Conservation (phyloP, 129 eudicot species). For the Ambrosia trifida region DNA sequence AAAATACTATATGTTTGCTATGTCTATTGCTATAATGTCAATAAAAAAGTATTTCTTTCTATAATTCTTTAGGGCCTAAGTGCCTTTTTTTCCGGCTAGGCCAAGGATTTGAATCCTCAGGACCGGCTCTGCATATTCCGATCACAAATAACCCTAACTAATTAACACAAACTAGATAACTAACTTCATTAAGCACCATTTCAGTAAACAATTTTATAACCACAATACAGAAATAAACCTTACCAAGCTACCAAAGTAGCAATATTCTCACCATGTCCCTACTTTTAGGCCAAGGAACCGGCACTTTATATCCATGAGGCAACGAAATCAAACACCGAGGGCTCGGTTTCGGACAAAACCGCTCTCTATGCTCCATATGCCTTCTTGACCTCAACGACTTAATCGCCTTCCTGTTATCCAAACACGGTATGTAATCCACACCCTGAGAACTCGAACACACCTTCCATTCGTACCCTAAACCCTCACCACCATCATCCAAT, state of each 20-base stretch:
- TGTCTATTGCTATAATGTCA: too few relatives aligned
- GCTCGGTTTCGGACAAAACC: constrained; percentile 66
- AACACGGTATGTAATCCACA: constrained; percentile 84
- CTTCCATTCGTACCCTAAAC: constrained; percentile 47
- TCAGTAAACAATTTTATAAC: neutral
- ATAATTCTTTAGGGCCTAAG: too few relatives aligned
- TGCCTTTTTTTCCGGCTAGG: too few relatives aligned
- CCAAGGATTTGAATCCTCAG: too few relatives aligned
- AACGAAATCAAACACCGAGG: constrained; percentile 70
- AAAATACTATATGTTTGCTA: too few relatives aligned
- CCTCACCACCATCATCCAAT: constrained; percentile 12
- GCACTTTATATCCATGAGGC: constrained; percentile 70
- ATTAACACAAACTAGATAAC: constrained; percentile 7
- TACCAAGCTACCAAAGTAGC: constrained; percentile 80
- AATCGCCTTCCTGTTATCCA: constrained; percentile 69
- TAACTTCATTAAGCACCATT: neutral
- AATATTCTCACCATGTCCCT: constrained; percentile 93
- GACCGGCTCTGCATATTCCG: neutral
- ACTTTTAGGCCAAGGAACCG: constrained; percentile 93
- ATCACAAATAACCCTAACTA: constrained; percentile 4
- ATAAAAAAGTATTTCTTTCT: too few relatives aligned
- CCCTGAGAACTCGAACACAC: constrained; percentile 46
- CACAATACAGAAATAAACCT: constrained; percentile 44
- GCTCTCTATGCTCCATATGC: constrained; percentile 88
- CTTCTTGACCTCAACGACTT: constrained; percentile 58